Base-by-base conservation (phyloP, 352 stramenopile genomes). In the Globisporangium perplexum region DNA sequence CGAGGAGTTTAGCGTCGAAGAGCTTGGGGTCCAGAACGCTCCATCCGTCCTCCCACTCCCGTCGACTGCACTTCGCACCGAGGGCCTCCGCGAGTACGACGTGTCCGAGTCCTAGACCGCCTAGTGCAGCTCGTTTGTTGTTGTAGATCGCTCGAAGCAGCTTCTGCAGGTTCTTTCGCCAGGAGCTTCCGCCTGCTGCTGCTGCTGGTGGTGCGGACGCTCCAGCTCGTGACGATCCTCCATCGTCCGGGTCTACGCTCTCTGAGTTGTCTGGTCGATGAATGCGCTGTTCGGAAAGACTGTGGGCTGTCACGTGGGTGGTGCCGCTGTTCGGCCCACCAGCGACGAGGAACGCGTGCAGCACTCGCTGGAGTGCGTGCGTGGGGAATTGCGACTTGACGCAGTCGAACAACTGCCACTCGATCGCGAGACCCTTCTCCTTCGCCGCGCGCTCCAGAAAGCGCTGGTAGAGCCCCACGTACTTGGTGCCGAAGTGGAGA, bases 331-430 rank as follows among this genome's bases (percentile, higher is more conserved):
- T 44, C 1, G 69, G 69, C 5, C 69, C 69, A 6, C 69, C 65
- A 12, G 69, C 65, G 24, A 72, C 57, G 20, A 77, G 59, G 22
- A 72, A 72, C 3, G 56, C 69, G 38, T 72, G 57, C 15, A 71
- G 11, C 0, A 58, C 38, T 3, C 60, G 65, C 36, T 67, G 65
- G 5, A 67, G 55, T 7, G 69, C 62, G 15, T 54, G 54, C 10
- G 69, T 57, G 6, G 69, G 69, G 24, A 72, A 72, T 23, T 74
- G 53, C 5, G 65, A 69, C 33, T 69, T 62, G 31, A 72, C 28
- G 48, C 69, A 77, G 44, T 77, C 65, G 35, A 77, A 77, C 1
- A 74, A 26, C 33, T 65, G 36, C 69, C 65, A 74, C 56, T 71
- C 62, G 14, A 77, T 58, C 6, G 33, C 45, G 28, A 64, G 23